Base-by-base conservation (phyloP, 805 yeast genomes). In the Lipomyces mesembrius region DNA sequence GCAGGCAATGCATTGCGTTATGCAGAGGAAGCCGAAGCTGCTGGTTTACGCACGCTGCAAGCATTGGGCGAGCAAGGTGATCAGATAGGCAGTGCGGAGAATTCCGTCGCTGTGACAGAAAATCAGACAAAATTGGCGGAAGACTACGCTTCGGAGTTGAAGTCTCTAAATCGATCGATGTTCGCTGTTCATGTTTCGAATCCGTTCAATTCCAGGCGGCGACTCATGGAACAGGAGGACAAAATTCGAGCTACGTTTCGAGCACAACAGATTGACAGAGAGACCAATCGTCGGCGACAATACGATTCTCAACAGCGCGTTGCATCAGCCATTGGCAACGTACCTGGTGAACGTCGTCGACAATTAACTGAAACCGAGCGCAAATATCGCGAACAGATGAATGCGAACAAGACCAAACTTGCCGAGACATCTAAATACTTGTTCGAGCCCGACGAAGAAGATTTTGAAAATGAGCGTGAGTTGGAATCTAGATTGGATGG, bases 41-140 rank as follows among this genome's bases (percentile, higher is more conserved):
- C 88, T 7, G 94, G 92, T 46, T 81, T 88, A 69, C 93, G 94
- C 76, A 89, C 98, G 0, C 79, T 94, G 70, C 98, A 97, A 35
- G 86, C 91, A 86, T 83, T 95, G 60, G 99, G 99, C 34, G 85
- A 93, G n/a, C 98, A 95, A 77, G 87, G 95, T 65, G 97, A 92
- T 76, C 83, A 91, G 59, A 81, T 95, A 69, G 90, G 88, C 76
- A 87, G 86, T 74, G 87, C 93, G 25, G 97, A 95, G 76, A 85
- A 85, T 71, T 88, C 88, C 71, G 80, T 94, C 72, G 85, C 90
- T 62, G 79, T 90, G 63, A 91, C 96, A 62, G 89, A 88, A 65
- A 88, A 91, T 2, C 97, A 92, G 76, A 90, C 91, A 66, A 82
- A 87, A 72, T 85, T 90, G 63, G 96, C 96, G 3, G 92, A 89